Conservation (phyloP, 108 stramenopile genomes). For the Skeletonema tropicum region DNA sequence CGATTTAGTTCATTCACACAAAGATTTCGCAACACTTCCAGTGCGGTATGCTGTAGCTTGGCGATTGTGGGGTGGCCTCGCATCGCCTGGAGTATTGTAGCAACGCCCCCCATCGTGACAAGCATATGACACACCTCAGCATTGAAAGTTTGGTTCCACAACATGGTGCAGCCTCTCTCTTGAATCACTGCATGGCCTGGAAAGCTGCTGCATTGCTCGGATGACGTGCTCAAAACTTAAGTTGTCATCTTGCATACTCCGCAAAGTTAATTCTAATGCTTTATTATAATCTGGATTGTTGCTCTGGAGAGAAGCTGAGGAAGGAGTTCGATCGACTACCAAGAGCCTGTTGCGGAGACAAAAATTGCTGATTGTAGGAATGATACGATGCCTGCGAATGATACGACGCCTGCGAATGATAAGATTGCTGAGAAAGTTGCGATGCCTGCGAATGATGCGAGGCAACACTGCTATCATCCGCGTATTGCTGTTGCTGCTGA, state of each 20-base stretch:
- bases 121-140: constrained; percentile 44
- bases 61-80: constrained; percentile 32
- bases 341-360: constrained; percentile 1
- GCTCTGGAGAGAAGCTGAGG: neutral
- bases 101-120: constrained; percentile 47
- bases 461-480: constrained; percentile 31
- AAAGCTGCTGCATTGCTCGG: constrained; percentile 41
- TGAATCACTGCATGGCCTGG: constrained; percentile 45
- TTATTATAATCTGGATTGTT: constrained; percentile 9
- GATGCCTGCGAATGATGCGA: constrained; percentile 25
- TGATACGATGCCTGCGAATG: constrained; percentile 41
- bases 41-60: constrained; percentile 37
- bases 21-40: constrained; percentile 53
- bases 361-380: constrained; percentile 14
- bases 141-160: constrained; percentile 58
- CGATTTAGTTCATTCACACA: constrained; percentile 29
- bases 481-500: constrained; percentile 17
- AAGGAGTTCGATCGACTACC: neutral
- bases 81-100: constrained; percentile 54
- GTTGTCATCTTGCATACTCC: constrained; percentile 33
- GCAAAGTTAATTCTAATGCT: constrained; percentile 4
- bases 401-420: constrained; percentile 13
- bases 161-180: constrained; percentile 49
- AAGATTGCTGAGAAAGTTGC: neutral
- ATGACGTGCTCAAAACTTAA: constrained; percentile 33